These are phyloP conservation scores for Parsonsia alboflavescens DNA, from an alignment of 257 asterid species.

Conservation along the genomic window DNA sequence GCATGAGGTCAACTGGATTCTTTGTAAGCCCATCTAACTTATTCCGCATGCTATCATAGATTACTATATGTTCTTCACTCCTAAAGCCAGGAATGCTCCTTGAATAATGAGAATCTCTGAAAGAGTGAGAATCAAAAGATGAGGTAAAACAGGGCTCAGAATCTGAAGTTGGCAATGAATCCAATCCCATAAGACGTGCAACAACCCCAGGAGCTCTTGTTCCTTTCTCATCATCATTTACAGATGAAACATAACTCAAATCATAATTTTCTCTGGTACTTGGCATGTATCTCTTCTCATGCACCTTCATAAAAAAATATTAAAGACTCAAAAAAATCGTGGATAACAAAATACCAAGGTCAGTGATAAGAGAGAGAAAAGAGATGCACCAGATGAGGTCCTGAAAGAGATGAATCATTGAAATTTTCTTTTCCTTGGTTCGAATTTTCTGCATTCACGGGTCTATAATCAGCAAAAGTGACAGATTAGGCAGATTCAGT, in stretches of 20 bases:
- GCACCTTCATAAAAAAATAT: slow-evolving; percentile 41
- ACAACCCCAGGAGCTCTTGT: slow-evolving; percentile 88
- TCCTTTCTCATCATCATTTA: slow-evolving; percentile 53
- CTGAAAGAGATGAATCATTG: slow-evolving; percentile 39
- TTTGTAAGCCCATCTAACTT: slow-evolving; percentile 65
- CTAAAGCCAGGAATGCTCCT: slow-evolving; percentile 37
- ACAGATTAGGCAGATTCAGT: slow-evolving; percentile 9
- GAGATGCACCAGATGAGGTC: slow-evolving; percentile 52
- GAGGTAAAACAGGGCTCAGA: slow-evolving; percentile 48
- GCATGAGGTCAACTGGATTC: slow-evolving; percentile 65
- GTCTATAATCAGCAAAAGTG: slow-evolving; percentile 9
- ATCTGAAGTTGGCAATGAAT: slow-evolving; percentile 63
- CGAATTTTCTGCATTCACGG: slow-evolving; percentile 45
- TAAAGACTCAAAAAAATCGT: slow-evolving; percentile 8
- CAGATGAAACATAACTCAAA: slow-evolving; percentile 46
- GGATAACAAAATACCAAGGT: slow-evolving; percentile 11
- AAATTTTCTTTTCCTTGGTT: slow-evolving; percentile 54
- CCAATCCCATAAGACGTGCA: slow-evolving; percentile 99
- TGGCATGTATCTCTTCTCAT: slow-evolving; percentile 42
- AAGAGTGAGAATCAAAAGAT: slow-evolving; percentile 44
- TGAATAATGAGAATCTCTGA: slow-evolving; percentile 53
- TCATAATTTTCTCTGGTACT: slow-evolving; percentile 33
- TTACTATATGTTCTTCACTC: slow-evolving; percentile 68
- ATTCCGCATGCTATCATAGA: slow-evolving; percentile 70
- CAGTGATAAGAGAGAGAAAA: slow-evolving; percentile 12